Evolutionary conservation across 768 basidiomycete species (phyloP).

Genomic region (Boletus subcaerulescens): DNA sequence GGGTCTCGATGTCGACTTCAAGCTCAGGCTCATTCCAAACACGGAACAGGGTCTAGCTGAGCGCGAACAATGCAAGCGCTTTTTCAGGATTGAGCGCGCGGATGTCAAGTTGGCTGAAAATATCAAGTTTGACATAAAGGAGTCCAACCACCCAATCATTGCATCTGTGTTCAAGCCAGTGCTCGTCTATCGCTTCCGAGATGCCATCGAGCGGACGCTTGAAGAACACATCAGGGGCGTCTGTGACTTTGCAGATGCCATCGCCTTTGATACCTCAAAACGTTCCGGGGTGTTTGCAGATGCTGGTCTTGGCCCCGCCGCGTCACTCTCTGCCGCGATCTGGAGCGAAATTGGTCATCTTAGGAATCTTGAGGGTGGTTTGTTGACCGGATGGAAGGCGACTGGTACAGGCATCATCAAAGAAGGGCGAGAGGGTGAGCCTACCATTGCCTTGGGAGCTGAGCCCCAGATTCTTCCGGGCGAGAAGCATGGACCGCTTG

Average conservation of each 20-base stretch:
- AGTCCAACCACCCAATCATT: slow-evolving; percentile 64
- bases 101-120: slow-evolving; percentile 55
- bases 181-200: slow-evolving; percentile 51
- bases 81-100: slow-evolving; percentile 57
- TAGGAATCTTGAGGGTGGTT: slow-evolving; percentile 34
- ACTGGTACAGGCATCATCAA: slow-evolving; percentile 66
- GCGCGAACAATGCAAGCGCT: slow-evolving; percentile 45
- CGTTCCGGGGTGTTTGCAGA: slow-evolving; percentile 66
- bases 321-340: slow-evolving; percentile 52
- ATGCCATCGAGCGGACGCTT: slow-evolving; percentile 58
- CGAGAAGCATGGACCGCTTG: slow-evolving; percentile 65
- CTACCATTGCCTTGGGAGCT: slow-evolving; percentile 60
- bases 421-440: slow-evolving; percentile 38
- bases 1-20: slow-evolving; percentile 67
- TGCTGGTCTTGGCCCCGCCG: slow-evolving; percentile 50
- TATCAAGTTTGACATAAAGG: slow-evolving; percentile 49
- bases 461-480: slow-evolving; percentile 72
- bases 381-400: slow-evolving; percentile 45
- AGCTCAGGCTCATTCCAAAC: slow-evolving; percentile 59
- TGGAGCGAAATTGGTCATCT: slow-evolving; percentile 70
- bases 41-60: slow-evolving; percentile 40
- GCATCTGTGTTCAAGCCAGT: slow-evolving; percentile 63
- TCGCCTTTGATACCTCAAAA: slow-evolving; percentile 57
- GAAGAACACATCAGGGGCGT: slow-evolving; percentile 50
- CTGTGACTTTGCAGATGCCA: slow-evolving; percentile 52